A percentile compares a stretch with the other conserved stretches of the same genome.
Evolutionary conservation across 2,329 filamentous ascomycete species (phyloP).

Genomic region (Lasiodiplodia citricola): DNA sequence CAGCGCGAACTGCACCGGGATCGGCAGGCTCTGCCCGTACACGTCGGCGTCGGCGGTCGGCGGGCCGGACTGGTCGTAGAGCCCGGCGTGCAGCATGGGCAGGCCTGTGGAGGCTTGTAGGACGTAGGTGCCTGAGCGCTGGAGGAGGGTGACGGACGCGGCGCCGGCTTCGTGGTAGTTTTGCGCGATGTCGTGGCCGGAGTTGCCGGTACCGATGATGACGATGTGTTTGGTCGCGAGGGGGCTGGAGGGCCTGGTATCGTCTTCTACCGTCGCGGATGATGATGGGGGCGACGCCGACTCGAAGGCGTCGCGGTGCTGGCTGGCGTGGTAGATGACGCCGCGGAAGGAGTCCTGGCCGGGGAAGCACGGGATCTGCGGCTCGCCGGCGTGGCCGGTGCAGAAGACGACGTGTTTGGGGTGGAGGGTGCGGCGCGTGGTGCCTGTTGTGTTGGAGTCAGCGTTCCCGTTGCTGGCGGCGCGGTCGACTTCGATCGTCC

Average conservation of each 20-base stretch:
- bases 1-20: constrained; percentile 64
- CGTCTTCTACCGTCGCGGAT: no score
- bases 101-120: constrained; percentile 63
- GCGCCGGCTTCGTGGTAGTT: constrained; percentile 71
- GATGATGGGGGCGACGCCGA: constrained; percentile 51
- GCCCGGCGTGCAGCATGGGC: constrained; percentile 52
- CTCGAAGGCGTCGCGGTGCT: constrained; percentile 53
- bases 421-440: constrained; percentile 58
- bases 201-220: constrained; percentile 72
- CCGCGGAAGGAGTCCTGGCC: constrained; percentile 63
- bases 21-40: constrained; percentile 62
- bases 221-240: constrained; percentile 64
- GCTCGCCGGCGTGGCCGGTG: constrained; percentile 72
- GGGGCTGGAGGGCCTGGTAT: no score
- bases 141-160: constrained; percentile 69
- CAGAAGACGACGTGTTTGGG: constrained; percentile 70
- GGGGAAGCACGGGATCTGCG: constrained; percentile 56
- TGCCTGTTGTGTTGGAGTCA: constrained; percentile 41
- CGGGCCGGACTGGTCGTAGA: constrained; percentile 57
- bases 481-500: constrained; percentile 55
- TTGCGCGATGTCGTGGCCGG: constrained; percentile 71
- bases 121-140: constrained; percentile 69
- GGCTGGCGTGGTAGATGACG: constrained; percentile 59
- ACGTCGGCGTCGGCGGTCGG: constrained; percentile 71
- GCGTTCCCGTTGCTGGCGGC: constrained; percentile 48